phyloP scores from a whole-genome alignment of 2,329 filamentous ascomycete species.

The Aspergillus transmontanensis region DNA sequence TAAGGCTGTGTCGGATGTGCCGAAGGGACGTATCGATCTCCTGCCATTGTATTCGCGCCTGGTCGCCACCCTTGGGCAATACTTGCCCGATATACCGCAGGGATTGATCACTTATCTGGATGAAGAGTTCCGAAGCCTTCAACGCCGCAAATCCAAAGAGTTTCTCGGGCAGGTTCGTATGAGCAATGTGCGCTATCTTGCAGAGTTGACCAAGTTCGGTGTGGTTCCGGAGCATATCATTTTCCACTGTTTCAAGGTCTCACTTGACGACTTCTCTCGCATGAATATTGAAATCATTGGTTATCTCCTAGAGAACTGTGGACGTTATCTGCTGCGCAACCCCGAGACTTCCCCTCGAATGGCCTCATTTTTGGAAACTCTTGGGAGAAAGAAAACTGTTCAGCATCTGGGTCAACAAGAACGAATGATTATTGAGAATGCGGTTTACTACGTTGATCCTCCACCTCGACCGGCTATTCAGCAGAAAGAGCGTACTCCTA shows the following conservation, averaged over 20 bases:
- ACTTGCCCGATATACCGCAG: slow-evolving; percentile 92
- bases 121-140: slow-evolving; percentile 93
- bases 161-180: slow-evolving; percentile 92
- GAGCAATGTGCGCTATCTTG: slow-evolving; percentile 94
- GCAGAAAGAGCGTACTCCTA: slow-evolving; percentile 92
- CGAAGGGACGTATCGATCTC: slow-evolving; percentile 89
- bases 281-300: slow-evolving; percentile 99
- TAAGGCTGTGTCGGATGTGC: slow-evolving; percentile 90
- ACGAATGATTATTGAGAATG: slow-evolving; percentile 97
- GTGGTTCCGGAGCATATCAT: slow-evolving; percentile 98
- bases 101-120: slow-evolving; percentile 90
- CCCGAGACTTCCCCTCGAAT: slow-evolving; percentile 91
- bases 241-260: slow-evolving; percentile 97
- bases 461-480: slow-evolving; percentile 91
- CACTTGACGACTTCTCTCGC: slow-evolving; percentile 92
- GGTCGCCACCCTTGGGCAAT: slow-evolving; percentile 88
- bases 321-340: slow-evolving; percentile 88
- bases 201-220: slow-evolving; percentile 96
- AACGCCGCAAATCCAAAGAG: slow-evolving; percentile 96
- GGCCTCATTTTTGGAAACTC: slow-evolving; percentile 88
- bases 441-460: slow-evolving; percentile 95
- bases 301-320: slow-evolving; percentile 93
- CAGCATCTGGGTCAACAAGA: slow-evolving; percentile 95
- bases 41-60: slow-evolving; percentile 90
- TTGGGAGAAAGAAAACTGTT: slow-evolving; percentile 93